Percentiles rank a stretch among this genome's conserved stretches.
These are phyloP conservation scores for Fusarium sulawesiense DNA, from an alignment of 2,329 filamentous ascomycete species.

Conservation along the genomic window DNA sequence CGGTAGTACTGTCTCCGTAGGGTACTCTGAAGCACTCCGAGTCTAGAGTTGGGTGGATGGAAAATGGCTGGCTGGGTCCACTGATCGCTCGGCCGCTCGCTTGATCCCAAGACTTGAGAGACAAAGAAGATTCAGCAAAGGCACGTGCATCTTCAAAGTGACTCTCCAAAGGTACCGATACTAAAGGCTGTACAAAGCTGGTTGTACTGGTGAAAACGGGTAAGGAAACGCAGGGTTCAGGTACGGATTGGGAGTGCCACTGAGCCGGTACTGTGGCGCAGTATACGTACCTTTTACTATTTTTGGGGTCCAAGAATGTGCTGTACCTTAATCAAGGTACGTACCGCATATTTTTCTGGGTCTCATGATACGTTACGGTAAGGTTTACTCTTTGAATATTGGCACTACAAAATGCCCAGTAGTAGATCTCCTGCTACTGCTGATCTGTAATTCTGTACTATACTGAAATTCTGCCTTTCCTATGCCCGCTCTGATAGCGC, in stretches of 20 bases:
- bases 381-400: neutral
- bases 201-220: slow-evolving; percentile 29
- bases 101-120: slow-evolving; percentile 14
- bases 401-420: slow-evolving; percentile 1
- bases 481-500: slow-evolving; percentile 8
- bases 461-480: slow-evolving; percentile 34
- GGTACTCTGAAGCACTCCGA: slow-evolving; percentile 27
- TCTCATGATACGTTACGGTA: slow-evolving; percentile 3
- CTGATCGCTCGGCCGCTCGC: slow-evolving; percentile 39
- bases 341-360: neutral
- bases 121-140: slow-evolving; percentile 20
- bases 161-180: slow-evolving; percentile 39
- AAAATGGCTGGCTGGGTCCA: slow-evolving; percentile 29
- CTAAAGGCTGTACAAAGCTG: slow-evolving; percentile 16
- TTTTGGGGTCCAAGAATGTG: slow-evolving; percentile 39
- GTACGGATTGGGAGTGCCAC: slow-evolving; percentile 22
- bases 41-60: slow-evolving; percentile 8
- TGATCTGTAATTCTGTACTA: slow-evolving; percentile 9
- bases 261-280: slow-evolving; percentile 36
- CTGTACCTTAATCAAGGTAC: slow-evolving; percentile 1
- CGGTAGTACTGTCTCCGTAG: slow-evolving; percentile 8
- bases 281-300: slow-evolving; percentile 35
- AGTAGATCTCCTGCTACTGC: slow-evolving; percentile 14
- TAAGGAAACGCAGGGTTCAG: slow-evolving; percentile 31
- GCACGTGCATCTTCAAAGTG: slow-evolving; percentile 33